Conservation (phyloP, 306 rosid genomes). For the Gynostemma pentaphyllum region DNA sequence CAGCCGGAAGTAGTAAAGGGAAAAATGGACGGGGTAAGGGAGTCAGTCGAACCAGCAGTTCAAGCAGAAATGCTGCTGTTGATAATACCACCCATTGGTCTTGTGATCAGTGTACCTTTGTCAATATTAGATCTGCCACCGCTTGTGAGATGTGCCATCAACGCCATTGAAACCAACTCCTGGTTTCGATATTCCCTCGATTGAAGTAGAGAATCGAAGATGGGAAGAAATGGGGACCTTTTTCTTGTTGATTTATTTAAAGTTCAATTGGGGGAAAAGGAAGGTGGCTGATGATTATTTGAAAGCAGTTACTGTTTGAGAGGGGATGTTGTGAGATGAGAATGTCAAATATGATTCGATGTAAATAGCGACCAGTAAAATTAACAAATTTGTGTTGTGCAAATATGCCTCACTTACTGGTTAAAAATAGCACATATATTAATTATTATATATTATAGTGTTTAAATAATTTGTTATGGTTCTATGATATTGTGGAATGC, state of each 20-base stretch:
- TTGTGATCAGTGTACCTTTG: conserved; percentile 40
- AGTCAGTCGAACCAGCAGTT: conserved; percentile 25
- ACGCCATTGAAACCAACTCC: conserved; percentile 9
- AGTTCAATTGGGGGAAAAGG: background rate
- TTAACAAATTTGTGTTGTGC: conserved; percentile 5
- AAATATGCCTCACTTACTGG: background rate
- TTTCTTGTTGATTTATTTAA: background rate
- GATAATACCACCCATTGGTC: conserved; percentile 31
- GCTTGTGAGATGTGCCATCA: conserved; percentile 35
- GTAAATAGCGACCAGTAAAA: conserved; percentile 3
- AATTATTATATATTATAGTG: background rate
- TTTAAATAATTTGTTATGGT: background rate
- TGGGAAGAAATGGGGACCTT: background rate
- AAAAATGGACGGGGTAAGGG: conserved; percentile 30
- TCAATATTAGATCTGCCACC: conserved; percentile 21
- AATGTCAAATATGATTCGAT: conserved; percentile 8
- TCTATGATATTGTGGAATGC: too few species aligned
- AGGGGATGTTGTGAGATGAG: background rate
- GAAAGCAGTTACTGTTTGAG: background rate
- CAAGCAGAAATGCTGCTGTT: conserved; percentile 13
- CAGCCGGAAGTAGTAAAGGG: conserved; percentile 29
- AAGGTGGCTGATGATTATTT: background rate
- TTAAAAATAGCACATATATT: background rate
- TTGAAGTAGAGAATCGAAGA: background rate
- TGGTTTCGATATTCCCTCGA: background rate